These are phyloP conservation scores for Nicotiana noctiflora DNA, from an alignment of 257 asterid genomes.

Conservation along the genomic window DNA sequence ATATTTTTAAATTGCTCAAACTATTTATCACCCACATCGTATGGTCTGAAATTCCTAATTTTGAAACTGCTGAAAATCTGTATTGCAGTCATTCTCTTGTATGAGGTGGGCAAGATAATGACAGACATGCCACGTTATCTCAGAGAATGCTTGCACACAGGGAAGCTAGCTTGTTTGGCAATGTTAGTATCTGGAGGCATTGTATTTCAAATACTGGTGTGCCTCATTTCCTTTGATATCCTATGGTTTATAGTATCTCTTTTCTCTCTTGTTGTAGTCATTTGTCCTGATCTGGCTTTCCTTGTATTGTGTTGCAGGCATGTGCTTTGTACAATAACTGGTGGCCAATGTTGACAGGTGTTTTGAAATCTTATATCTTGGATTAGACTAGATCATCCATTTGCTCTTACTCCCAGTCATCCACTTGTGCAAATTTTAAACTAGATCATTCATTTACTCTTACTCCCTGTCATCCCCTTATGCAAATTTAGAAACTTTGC, in stretches of 20 bases:
- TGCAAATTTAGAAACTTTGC: not conserved
- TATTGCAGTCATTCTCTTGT: slow-evolving; percentile 15
- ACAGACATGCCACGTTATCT: slow-evolving; percentile 62
- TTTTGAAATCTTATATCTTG: not conserved
- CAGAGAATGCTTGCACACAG: slow-evolving; percentile 69
- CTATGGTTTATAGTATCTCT: not conserved
- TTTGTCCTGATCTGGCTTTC: slow-evolving; percentile 12
- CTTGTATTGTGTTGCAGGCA: slow-evolving; percentile 48
- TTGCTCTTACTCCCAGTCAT: not conserved
- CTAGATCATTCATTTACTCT: not conserved
- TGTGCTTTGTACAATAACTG: slow-evolving; percentile 84
- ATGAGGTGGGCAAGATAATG: slow-evolving; percentile 49
- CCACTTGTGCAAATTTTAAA: not conserved
- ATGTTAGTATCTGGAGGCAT: slow-evolving; percentile 89
- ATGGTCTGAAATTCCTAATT: not conserved
- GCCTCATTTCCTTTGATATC: not conserved
- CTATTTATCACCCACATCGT: not conserved
- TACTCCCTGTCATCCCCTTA: not conserved
- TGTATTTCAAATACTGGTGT: slow-evolving; percentile 85
- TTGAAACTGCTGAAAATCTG: not conserved
- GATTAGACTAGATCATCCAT: not conserved
- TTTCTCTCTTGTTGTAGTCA: slow-evolving; percentile 10
- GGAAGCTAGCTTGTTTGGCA: slow-evolving; percentile 82
- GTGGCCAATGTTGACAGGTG: slow-evolving; percentile 99
- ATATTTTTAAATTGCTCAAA: not conserved